Evolutionary conservation across 495 filamentous ascomycete genomes (phyloP).

Genomic region (Copromyces sp.): DNA sequence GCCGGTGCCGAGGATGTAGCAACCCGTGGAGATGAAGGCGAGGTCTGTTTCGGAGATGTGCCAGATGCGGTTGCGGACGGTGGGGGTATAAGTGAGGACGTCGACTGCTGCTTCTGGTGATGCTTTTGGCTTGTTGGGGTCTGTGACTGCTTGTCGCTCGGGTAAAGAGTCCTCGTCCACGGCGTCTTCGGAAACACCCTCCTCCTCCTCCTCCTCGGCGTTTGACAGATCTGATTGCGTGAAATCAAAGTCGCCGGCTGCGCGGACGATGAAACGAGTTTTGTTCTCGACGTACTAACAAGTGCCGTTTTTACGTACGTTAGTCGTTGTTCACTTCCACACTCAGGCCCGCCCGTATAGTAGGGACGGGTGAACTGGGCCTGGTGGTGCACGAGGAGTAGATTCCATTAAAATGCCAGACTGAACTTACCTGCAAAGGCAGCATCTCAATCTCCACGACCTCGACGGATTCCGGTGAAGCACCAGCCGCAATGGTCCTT

Average conservation of each 20-base stretch:
- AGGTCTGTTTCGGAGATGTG: conserved; percentile 46
- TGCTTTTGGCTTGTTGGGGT: conserved; percentile 1
- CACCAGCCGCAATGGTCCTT: conserved; percentile 34
- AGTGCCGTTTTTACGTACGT: neutral
- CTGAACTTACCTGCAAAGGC: conserved; percentile 12
- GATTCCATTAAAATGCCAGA: neutral
- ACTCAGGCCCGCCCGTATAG: no score
- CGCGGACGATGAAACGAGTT: conserved; percentile 39
- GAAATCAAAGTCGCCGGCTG: conserved; percentile 41
- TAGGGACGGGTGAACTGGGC: no score
- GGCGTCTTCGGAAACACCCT: neutral
- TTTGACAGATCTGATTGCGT: conserved; percentile 21
- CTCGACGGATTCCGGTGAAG: conserved; percentile 16
- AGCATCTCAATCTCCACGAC: conserved; percentile 17
- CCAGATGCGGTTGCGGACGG: conserved; percentile 42
- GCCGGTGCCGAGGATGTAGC: conserved; percentile 52
- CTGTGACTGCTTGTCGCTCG: conserved; percentile 14
- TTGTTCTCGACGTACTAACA: conserved; percentile 40
- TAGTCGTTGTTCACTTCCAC: neutral
- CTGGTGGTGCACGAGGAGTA: no score
- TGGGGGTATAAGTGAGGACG: conserved; percentile 39
- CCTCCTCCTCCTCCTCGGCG: conserved; percentile 4
- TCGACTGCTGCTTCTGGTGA: conserved; percentile 21
- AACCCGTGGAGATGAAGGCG: conserved; percentile 46
- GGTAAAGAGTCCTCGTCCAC: conserved; percentile 6